These are phyloP conservation scores for Phialophora tarda DNA, from an alignment of 2,329 filamentous ascomycete species.

Conservation along the genomic window DNA sequence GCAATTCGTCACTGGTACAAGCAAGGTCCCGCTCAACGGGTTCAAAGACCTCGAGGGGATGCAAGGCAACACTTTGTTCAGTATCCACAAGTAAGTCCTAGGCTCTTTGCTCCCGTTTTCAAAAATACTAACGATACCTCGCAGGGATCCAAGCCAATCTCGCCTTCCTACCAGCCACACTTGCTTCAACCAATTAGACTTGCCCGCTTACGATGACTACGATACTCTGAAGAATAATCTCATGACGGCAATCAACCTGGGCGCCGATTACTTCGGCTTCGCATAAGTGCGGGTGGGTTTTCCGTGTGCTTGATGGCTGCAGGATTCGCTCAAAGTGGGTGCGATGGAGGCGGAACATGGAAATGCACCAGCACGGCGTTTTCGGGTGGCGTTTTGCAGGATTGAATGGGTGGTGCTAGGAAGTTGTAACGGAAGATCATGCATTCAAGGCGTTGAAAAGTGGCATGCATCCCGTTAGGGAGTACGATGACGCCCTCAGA, in stretches of 20 bases:
- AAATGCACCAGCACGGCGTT: constrained; percentile 14
- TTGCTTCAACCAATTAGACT: constrained; percentile 98
- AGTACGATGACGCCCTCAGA: neutral
- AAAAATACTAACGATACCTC: constrained; percentile 18
- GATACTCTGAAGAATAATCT: constrained; percentile 85
- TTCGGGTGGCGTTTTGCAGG: neutral
- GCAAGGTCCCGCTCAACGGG: constrained; percentile 96
- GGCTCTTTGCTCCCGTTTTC: neutral
- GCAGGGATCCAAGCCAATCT: constrained; percentile 65
- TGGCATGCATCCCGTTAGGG: neutral
- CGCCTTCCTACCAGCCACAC: constrained; percentile 95
- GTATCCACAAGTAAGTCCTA: constrained; percentile 75
- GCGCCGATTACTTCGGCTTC: constrained; percentile 80
- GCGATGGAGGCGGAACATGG: neutral
- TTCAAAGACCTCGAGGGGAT: constrained; percentile 99
- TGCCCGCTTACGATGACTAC: constrained; percentile 97
- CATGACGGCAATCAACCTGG: constrained; percentile 95
- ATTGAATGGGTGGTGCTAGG: neutral
- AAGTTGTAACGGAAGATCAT: neutral
- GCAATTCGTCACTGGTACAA: constrained; percentile 97
- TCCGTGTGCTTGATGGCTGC: neutral
- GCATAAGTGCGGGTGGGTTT: constrained; percentile 17
- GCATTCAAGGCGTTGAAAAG: neutral
- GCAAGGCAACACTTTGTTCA: constrained; percentile 98
- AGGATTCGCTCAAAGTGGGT: neutral